A percentile compares a stretch with the other conserved stretches of the same genome.
phyloP scores from a whole-genome alignment of 805 yeast species.

The Candida sithepensis region DNA sequence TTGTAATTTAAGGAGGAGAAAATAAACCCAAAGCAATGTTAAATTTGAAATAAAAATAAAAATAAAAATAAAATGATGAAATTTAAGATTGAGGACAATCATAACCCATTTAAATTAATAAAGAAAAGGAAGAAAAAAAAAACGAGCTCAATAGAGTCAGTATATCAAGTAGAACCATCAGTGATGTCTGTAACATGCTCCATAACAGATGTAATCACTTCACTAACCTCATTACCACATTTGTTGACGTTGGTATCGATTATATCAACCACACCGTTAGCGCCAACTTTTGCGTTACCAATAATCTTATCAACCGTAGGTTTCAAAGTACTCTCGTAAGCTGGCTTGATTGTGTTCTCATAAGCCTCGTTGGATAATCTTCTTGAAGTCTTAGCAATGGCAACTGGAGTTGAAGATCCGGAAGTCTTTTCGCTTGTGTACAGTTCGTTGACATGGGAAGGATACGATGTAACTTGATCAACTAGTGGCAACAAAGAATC shows the following conservation, averaged over 20 bases:
- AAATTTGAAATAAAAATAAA: too few species aligned
- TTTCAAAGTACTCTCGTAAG: conserved; percentile 21
- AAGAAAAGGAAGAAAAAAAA: background rate
- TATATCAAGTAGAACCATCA: conserved; percentile 2
- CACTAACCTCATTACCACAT: conserved; percentile 7
- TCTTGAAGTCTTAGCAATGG: conserved; percentile 35
- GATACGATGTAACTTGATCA: conserved; percentile 23
- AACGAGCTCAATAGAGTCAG: background rate
- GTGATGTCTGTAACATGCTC: conserved; percentile 4
- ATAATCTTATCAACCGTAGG: conserved; percentile 27
- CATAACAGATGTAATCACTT: conserved; percentile 4
- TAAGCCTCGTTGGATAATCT: conserved; percentile 35
- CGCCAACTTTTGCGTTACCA: conserved; percentile 18
- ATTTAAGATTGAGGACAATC: too few species aligned
- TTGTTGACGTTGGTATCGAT: conserved; percentile 15
- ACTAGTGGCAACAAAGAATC: conserved; percentile 20
- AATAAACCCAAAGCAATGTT: too few species aligned
- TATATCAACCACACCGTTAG: conserved; percentile 20
- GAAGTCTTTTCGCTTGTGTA: conserved; percentile 30
- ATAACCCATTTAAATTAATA: background rate
- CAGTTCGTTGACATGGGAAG: conserved; percentile 30
- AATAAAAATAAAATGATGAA: too few species aligned
- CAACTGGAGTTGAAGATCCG: conserved; percentile 27
- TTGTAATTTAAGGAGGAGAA: too few species aligned
- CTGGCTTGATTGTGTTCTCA: conserved; percentile 29